Evolutionary conservation across 495 filamentous ascomycete species (phyloP).

Genomic region (Aspergillus wentii): DNA sequence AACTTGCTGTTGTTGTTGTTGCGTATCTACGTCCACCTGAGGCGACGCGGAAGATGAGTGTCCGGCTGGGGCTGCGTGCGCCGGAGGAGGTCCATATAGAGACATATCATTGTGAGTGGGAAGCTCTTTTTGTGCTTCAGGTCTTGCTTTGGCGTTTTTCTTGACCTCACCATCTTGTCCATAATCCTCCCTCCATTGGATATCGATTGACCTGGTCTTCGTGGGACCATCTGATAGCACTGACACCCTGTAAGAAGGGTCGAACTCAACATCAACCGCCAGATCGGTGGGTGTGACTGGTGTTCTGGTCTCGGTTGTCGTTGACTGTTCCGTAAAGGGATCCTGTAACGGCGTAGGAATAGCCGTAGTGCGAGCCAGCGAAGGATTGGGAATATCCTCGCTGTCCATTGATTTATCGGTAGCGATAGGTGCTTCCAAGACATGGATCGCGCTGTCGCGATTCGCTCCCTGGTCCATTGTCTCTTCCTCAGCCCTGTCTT

Average conservation of each 20-base stretch:
- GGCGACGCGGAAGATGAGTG: conserved; percentile 47
- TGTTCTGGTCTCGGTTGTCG: conserved; percentile 2
- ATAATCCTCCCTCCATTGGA: conserved; percentile 5
- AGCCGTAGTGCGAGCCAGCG: conserved; percentile 6
- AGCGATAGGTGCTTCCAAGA: conserved; percentile 44
- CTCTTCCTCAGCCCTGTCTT: conserved; percentile 48
- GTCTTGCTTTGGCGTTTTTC: too few species aligned
- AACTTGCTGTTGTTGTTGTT: too few species aligned
- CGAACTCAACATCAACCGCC: conserved; percentile 5
- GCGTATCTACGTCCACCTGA: too few species aligned
- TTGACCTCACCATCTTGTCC: too few species aligned
- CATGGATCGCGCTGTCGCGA: conserved; percentile 47
- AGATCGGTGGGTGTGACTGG: conserved; percentile 1
- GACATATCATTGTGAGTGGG: conserved; percentile 8
- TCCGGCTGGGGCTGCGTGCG: too few species aligned
- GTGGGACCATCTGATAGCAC: conserved; percentile 8
- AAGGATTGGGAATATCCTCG: conserved; percentile 7
- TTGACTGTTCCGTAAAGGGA: conserved; percentile 3
- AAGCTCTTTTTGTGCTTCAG: conserved; percentile 12
- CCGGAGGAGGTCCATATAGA: conserved; percentile 14
- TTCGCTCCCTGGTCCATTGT: conserved; percentile 31
- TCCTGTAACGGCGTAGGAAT: too few species aligned
- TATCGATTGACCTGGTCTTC: not conserved
- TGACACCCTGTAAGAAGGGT: conserved; percentile 6
- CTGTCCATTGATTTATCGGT: conserved; percentile 15